These are phyloP conservation scores for Sugiyamaella sp. DNA, from an alignment of 1,139 yeast genomes.

Conservation along the genomic window DNA sequence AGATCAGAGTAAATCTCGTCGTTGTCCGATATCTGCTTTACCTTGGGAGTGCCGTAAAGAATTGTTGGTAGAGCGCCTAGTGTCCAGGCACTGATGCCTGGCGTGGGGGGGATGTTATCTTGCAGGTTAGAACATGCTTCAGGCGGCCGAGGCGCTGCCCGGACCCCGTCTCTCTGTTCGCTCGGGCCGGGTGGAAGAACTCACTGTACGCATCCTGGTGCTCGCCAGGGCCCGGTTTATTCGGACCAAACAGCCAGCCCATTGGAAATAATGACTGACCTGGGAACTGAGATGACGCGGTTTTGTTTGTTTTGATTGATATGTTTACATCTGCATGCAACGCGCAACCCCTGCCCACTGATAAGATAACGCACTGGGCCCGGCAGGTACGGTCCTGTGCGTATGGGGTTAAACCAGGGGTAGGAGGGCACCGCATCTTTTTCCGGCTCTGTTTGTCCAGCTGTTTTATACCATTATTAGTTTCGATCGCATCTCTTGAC, in stretches of 20 bases:
- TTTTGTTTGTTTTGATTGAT: neutral
- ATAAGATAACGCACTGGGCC: neutral
- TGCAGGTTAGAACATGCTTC: conserved; percentile 2
- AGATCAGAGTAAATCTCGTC: conserved; percentile 27
- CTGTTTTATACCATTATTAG: neutral
- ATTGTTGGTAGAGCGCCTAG: conserved; percentile 30
- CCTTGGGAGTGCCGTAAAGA: conserved; percentile 31
- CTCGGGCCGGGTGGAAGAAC: neutral
- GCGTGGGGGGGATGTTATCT: conserved; percentile 30
- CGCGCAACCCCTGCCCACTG: neutral
- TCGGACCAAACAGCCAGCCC: conserved; percentile 14
- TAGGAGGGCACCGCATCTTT: too few relatives aligned
- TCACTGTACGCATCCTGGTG: conserved; percentile 3
- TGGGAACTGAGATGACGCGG: too few relatives aligned
- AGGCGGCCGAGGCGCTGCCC: conserved; percentile 3
- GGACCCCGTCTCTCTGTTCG: neutral
- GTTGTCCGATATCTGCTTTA: conserved; percentile 22
- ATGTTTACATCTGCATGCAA: neutral
- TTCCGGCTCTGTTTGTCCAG: too few relatives aligned
- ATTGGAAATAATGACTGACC: too few relatives aligned
- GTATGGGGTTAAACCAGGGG: too few relatives aligned
- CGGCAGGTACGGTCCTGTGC: too few relatives aligned
- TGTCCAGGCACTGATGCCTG: conserved; percentile 32
- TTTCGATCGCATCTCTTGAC: too few relatives aligned
- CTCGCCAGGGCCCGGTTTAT: neutral